Evolutionary conservation across 192 early-diverging fungal species (phyloP).

Genomic region (Coemansia sp.): DNA sequence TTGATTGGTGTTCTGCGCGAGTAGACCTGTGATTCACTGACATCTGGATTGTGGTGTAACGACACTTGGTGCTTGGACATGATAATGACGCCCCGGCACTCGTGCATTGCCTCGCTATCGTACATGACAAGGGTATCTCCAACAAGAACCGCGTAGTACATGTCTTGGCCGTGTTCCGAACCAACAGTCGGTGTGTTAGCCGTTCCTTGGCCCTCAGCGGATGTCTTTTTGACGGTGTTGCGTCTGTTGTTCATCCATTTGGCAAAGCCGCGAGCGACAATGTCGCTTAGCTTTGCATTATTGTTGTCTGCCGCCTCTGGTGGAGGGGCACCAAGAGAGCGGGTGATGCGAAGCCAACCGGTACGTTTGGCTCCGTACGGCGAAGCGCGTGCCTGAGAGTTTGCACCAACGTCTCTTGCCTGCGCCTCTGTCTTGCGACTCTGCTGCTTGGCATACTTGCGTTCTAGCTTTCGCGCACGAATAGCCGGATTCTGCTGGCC

Average conservation of each 20-base stretch:
- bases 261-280: constrained; percentile 45
- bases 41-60: constrained; percentile 50
- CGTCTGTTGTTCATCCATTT: constrained; percentile 43
- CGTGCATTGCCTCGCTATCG: constrained; percentile 70
- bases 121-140: constrained; percentile 83
- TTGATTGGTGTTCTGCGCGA: constrained; percentile 58
- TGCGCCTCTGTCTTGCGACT: not conserved
- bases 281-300: constrained; percentile 31
- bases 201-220: not conserved
- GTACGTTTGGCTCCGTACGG: constrained; percentile 42
- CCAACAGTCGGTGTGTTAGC: constrained; percentile 8
- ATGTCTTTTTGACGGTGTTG: constrained; percentile 26
- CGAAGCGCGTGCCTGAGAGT: constrained; percentile 10
- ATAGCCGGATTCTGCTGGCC: not conserved
- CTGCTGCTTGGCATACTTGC: not conserved
- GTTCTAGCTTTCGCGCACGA: constrained; percentile 1
- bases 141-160: constrained; percentile 73
- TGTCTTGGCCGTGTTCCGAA: constrained; percentile 38
- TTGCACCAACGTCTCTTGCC: not conserved
- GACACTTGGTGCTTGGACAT: constrained; percentile 67
- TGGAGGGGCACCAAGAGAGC: constrained; percentile 28
- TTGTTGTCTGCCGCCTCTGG: constrained; percentile 17
- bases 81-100: constrained; percentile 78
- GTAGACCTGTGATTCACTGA: constrained; percentile 67
- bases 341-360: constrained; percentile 52